A percentile compares a stretch with the other conserved stretches of the same genome.
Conservation (phyloP, 306 rosid genomes). For the Senna tora region DNA sequence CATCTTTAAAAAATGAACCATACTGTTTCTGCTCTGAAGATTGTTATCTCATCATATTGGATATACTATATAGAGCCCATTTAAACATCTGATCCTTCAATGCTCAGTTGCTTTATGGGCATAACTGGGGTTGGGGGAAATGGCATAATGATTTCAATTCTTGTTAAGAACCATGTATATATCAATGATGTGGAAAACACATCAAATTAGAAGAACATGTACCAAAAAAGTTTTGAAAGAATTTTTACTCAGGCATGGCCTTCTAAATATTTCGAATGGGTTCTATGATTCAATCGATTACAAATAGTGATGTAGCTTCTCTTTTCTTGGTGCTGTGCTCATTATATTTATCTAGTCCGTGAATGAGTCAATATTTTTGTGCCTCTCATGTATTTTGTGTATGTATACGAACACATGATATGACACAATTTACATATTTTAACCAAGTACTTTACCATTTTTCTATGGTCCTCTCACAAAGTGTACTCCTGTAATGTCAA, state of each 20-base stretch:
- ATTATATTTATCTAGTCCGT: too few species aligned
- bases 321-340: neutral
- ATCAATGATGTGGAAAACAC: neutral
- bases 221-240: neutral
- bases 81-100: slow-evolving; percentile 13
- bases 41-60: neutral
- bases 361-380: neutral
- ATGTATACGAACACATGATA: neutral
- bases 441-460: neutral
- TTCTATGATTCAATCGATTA: slow-evolving; percentile 1
- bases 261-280: slow-evolving; percentile 10
- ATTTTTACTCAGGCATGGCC: neutral
- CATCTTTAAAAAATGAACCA: slow-evolving; percentile 20
- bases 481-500: neutral
- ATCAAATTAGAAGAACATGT: neutral
- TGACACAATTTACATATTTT: neutral
- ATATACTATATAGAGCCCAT: too few species aligned
- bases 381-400: neutral
- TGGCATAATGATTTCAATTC: neutral
- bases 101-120: neutral
- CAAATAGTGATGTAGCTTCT: neutral
- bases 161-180: neutral
- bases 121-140: neutral
- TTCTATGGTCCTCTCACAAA: too few species aligned
- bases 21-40: neutral